Conservation (phyloP, 805 yeast species). For the Jamesozyma rosinii region DNA sequence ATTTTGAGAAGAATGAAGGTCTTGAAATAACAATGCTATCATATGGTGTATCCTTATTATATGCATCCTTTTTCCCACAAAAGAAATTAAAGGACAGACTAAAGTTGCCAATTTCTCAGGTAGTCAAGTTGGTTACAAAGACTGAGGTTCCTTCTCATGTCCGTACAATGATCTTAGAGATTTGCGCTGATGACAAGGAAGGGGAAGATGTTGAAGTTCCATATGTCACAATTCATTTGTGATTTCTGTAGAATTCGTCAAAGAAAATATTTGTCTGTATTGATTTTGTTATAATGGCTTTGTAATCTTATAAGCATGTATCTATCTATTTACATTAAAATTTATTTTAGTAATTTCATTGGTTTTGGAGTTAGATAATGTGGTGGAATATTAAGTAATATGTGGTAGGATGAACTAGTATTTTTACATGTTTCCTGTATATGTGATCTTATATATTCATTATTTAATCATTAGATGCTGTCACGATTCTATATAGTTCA, state of each 20-base stretch:
- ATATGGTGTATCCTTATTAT: slow-evolving; percentile 77
- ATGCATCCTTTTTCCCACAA: slow-evolving; percentile 90
- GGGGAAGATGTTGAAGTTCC: slow-evolving; percentile 98
- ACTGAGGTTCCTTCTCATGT: slow-evolving; percentile 67
- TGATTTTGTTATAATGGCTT: no score
- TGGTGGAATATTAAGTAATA: no score
- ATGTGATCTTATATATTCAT: no score
- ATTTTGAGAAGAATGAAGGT: slow-evolving; percentile 75
- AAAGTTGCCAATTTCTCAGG: slow-evolving; percentile 54
- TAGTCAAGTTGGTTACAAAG: slow-evolving; percentile 79
- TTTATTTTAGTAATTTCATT: no score
- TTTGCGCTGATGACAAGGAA: slow-evolving; percentile 82
- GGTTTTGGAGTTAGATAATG: no score
- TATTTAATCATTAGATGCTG: background rate
- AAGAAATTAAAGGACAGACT: slow-evolving; percentile 77
- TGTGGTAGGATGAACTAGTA: no score
- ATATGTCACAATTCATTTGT: slow-evolving; percentile 57
- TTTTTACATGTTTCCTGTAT: no score
- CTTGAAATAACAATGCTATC: slow-evolving; percentile 86
- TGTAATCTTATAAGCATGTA: no score
- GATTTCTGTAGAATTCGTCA: no score
- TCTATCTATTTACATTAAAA: no score
- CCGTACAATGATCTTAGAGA: slow-evolving; percentile 73
- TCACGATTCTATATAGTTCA: slow-evolving; percentile 2
- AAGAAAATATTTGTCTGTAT: no score